These are phyloP conservation scores for Penicillium parvum DNA, from an alignment of 495 filamentous ascomycete species.

Conservation along the genomic window DNA sequence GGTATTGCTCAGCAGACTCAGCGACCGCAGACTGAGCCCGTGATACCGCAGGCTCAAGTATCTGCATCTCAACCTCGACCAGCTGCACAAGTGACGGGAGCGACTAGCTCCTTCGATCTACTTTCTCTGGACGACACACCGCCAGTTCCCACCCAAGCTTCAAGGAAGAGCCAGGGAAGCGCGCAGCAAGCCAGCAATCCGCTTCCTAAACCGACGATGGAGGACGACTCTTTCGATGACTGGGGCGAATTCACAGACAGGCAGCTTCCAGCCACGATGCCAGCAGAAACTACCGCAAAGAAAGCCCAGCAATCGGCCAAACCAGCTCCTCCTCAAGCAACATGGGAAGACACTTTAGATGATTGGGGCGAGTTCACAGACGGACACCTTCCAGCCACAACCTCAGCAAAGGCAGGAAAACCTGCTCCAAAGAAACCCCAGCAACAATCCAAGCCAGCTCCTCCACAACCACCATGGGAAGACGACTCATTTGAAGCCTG, in stretches of 20 bases:
- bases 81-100: not conserved
- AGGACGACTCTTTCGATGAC: slow-evolving; percentile 21
- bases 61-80: not conserved
- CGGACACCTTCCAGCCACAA: slow-evolving; percentile 13
- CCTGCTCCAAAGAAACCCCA: slow-evolving; percentile 1
- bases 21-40: slow-evolving; percentile 20
- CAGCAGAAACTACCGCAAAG: slow-evolving; percentile 1
- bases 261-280: not conserved
- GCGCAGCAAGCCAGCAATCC: not conserved
- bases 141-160: not conserved
- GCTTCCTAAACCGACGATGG: slow-evolving; percentile 11
- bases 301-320: not conserved
- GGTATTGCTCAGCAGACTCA: slow-evolving; percentile 51
- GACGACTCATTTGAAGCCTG: slow-evolving; percentile 44
- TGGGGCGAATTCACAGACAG: slow-evolving; percentile 2
- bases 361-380: slow-evolving; percentile 42
- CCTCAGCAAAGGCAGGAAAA: slow-evolving; percentile 5
- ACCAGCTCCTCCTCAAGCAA: slow-evolving; percentile 4
- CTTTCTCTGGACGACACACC: slow-evolving; percentile 22
- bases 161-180: not conserved
- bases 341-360: slow-evolving; percentile 19
- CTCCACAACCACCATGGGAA: slow-evolving; percentile 54
- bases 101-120: slow-evolving; percentile 24
- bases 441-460: slow-evolving; percentile 4
- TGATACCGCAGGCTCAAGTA: not conserved